These are phyloP conservation scores for Lanmaoa pseudosensibilis DNA, from an alignment of 768 basidiomycete genomes.

Conservation along the genomic window DNA sequence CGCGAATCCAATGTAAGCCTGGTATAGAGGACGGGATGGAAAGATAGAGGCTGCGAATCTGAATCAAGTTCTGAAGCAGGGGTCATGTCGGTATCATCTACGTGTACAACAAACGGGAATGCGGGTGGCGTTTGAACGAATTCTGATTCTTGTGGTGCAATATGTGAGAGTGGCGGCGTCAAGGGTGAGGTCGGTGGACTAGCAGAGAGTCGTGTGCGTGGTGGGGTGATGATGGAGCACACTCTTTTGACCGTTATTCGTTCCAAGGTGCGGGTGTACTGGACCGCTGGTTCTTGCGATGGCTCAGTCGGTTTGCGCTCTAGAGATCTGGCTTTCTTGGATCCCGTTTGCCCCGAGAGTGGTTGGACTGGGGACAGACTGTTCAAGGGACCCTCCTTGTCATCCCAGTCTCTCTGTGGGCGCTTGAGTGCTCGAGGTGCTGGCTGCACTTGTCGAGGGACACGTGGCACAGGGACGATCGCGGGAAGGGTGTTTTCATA, in stretches of 20 bases:
- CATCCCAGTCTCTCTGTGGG: conserved; percentile 33
- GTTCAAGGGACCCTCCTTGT: conserved; percentile 24
- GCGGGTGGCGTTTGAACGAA: conserved; percentile 49
- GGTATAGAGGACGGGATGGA: conserved; percentile 38
- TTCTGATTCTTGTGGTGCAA: conserved; percentile 46
- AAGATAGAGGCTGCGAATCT: conserved; percentile 27
- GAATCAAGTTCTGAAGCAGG: conserved; percentile 41
- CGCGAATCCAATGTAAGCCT: conserved; percentile 36
- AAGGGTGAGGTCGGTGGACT: conserved; percentile 32
- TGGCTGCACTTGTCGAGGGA: conserved; percentile 51
- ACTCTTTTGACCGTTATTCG: conserved; percentile 17
- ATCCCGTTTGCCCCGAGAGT: conserved; percentile 8
- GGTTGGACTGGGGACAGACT: background rate
- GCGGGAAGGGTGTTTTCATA: conserved; percentile 68
- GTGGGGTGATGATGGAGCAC: conserved; percentile 13
- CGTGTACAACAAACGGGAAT: conserved; percentile 30
- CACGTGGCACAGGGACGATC: conserved; percentile 49
- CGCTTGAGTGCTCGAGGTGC: conserved; percentile 40
- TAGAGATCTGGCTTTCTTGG: conserved; percentile 28
- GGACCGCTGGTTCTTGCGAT: conserved; percentile 23
- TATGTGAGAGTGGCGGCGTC: conserved; percentile 25
- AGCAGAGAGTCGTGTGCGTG: conserved; percentile 10
- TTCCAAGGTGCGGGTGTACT: conserved; percentile 20
- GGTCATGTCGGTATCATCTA: conserved; percentile 32
- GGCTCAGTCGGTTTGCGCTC: conserved; percentile 39